Percentiles rank a stretch among this genome's conserved stretches.
These are phyloP conservation scores for Apiotrichum gracile DNA, from an alignment of 1,284 basidiomycete species.

Conservation along the genomic window DNA sequence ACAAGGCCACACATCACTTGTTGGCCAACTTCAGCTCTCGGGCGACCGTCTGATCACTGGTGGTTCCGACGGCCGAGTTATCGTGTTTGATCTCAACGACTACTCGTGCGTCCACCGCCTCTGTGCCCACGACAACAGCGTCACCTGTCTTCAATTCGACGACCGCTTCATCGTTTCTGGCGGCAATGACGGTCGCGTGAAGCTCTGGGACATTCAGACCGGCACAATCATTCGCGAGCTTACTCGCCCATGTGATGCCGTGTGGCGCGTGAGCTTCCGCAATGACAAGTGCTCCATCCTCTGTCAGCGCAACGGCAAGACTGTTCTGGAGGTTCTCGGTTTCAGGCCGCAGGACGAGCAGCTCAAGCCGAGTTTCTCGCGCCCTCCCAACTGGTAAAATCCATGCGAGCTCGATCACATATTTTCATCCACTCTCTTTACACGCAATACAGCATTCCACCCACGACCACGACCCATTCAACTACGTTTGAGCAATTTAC, in stretches of 20 bases:
- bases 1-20: slow-evolving; percentile 88
- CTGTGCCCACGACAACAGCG: slow-evolving; percentile 79
- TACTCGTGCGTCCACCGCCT: slow-evolving; percentile 49
- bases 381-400: slow-evolving; percentile 14
- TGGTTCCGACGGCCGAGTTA: slow-evolving; percentile 88
- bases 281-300: slow-evolving; percentile 75
- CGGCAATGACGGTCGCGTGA: slow-evolving; percentile 86
- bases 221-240: slow-evolving; percentile 70
- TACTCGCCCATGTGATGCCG: slow-evolving; percentile 66
- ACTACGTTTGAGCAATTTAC: no score
- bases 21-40: slow-evolving; percentile 85
- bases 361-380: background rate
- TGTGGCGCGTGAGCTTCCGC: slow-evolving; percentile 81
- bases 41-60: slow-evolving; percentile 74
- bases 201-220: slow-evolving; percentile 71
- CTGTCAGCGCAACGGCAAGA: slow-evolving; percentile 75
- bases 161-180: slow-evolving; percentile 59
- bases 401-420: no score
- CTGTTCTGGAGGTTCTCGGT: slow-evolving; percentile 71
- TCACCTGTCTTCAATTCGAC: slow-evolving; percentile 86
- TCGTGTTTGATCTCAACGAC: slow-evolving; percentile 71
- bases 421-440: no score
- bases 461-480: no score
- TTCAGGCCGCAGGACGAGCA: slow-evolving; percentile 39
- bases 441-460: no score